Conservation (phyloP, 306 rosid species). For the Sicyos baderoa region DNA sequence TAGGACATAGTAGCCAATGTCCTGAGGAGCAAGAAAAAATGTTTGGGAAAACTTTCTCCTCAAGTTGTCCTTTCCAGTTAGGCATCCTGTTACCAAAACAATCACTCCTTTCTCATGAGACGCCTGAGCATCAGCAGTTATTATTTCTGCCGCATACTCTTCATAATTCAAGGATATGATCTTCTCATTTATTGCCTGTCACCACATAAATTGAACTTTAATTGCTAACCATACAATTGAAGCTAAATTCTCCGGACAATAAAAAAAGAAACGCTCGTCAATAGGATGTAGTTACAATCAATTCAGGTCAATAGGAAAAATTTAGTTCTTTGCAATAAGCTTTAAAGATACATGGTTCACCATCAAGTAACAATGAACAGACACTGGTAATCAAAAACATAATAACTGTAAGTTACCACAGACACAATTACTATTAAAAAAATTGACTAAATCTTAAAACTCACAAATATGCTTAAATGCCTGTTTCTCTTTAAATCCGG, state of each 20-base stretch:
- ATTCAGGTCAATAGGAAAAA: background rate
- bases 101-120: constrained; percentile 82
- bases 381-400: background rate
- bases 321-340: background rate
- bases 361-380: background rate
- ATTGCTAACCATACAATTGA: background rate
- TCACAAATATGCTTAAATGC: background rate
- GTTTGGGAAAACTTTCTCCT: constrained; percentile 76
- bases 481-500: background rate
- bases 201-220: constrained; percentile 14
- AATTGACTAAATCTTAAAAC: background rate
- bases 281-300: too few relatives aligned
- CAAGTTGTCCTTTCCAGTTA: constrained; percentile 83
- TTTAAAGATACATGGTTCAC: background rate
- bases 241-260: too few relatives aligned
- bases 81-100: constrained; percentile 90
- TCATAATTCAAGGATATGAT: constrained; percentile 73
- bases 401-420: background rate
- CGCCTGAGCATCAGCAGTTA: constrained; percentile 96
- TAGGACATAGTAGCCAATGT: constrained; percentile 80
- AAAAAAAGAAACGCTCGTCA: too few relatives aligned
- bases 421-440: background rate
- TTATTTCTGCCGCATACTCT: constrained; percentile 80
- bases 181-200: constrained; percentile 82
- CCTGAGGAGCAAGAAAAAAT: constrained; percentile 96